A percentile compares a stretch with the other conserved stretches of the same genome.
Evolutionary conservation across 768 basidiomycete species (phyloP).

Genomic region (Leccinum fibrillosum): DNA sequence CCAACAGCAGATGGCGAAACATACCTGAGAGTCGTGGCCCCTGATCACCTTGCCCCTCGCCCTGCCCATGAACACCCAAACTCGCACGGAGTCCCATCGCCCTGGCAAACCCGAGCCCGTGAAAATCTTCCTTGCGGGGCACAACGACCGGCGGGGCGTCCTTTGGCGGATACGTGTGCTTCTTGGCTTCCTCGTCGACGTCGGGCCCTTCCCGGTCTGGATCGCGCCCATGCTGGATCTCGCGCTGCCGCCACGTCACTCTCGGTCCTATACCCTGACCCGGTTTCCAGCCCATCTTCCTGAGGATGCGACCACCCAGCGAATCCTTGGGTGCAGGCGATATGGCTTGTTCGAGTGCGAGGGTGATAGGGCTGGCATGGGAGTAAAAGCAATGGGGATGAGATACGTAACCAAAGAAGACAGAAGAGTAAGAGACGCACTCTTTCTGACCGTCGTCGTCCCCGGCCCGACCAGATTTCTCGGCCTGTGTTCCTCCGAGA

Average conservation of each 20-base stretch:
- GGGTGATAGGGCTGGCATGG: conserved; percentile 53
- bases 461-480: conserved; percentile 31
- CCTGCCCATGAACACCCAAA: conserved; percentile 38
- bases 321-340: conserved; percentile 76
- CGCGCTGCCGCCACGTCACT: conserved; percentile 71
- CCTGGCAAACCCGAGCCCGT: conserved; percentile 81
- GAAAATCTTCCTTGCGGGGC: conserved; percentile 67
- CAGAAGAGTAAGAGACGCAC: conserved; percentile 9
- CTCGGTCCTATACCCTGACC: conserved; percentile 95
- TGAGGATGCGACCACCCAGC: conserved; percentile 78
- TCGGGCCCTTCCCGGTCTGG: conserved; percentile 39
- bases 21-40: conserved; percentile 61
- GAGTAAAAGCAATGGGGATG: background rate
- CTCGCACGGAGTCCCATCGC: conserved; percentile 60
- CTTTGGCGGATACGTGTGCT: conserved; percentile 82
- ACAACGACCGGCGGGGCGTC: conserved; percentile 67
- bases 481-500: conserved; percentile 52
- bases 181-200: conserved; percentile 77
- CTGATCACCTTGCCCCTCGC: conserved; percentile 10
- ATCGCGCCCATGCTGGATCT: conserved; percentile 60
- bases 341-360: conserved; percentile 61
- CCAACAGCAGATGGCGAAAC: conserved; percentile 5
- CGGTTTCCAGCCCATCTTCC: conserved; percentile 93
- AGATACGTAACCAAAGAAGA: background rate
- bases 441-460: conserved; percentile 43